Base-by-base conservation (phyloP, 2,329 filamentous ascomycete genomes). In the Xylariaceae sp. region DNA sequence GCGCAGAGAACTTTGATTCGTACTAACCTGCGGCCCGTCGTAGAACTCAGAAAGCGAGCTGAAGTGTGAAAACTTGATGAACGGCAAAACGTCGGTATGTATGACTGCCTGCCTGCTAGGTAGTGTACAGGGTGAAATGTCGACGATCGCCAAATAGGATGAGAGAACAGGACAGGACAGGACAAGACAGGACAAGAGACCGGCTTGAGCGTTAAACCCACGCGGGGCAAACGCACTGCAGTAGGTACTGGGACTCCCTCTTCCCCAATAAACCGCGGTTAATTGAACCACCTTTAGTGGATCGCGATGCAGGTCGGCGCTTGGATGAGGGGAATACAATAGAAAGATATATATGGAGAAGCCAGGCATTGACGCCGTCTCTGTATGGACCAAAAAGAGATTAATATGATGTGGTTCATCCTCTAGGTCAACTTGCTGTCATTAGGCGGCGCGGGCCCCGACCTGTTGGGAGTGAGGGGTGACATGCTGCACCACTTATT, bases 231-330 rank as follows among this genome's bases (percentile, higher is more conserved):
- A 11, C 12, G 35, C 41, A 39, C 30, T 44, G 51, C 47, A 45
- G 47, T 43, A 49, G 40, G 46, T 35, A 37, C 47, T 51, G 49
- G 47, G 26, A 41, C 32, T 50, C 55, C 44, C 55, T 37, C 45
- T 56, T 50, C 53, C 53, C 53, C 55, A 56, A 58, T 56, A 58
- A 47, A 51, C 43, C 34, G 44, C 43, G 53, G 47, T 34, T 54
- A 60, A 49, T 40, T 42, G 57, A 55, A 49, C 48, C 41, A 5
- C 50, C 34, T 19, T 34, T 12, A 50, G 58, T 60, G 58, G 55
- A 60, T 54, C 58, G 56, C 51, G 58, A 58, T 60, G 58, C 56
- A 54, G 47, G 58, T 52, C 50, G 55, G 58, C 58, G 58, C 55
- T 51, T 58, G 53, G 50, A 51, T 50, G 56, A 53, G 44, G 57